Conservation (phyloP, 345 rosid species). For the Schrenkiella parvula region DNA sequence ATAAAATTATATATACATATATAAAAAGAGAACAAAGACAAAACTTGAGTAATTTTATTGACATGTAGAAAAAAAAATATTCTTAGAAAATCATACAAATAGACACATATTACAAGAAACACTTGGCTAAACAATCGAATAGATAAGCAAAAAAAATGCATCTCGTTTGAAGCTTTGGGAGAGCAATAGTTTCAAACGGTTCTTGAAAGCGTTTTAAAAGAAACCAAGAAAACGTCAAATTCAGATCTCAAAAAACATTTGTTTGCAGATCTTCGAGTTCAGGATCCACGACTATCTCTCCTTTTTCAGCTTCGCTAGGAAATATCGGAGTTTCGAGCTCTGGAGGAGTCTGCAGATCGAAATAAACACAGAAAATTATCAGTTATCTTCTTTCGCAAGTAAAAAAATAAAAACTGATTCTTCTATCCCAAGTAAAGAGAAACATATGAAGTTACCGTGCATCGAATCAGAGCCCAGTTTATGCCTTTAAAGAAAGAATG, state of each 20-base stretch:
- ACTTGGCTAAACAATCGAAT: neutral
- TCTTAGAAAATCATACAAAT: conserved; percentile 3
- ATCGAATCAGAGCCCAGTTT: conserved; percentile 89
- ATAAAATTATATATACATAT: too few species aligned
- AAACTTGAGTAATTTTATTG: conserved; percentile 16
- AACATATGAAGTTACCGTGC: conserved; percentile 50
- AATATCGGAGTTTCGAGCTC: conserved; percentile 65
- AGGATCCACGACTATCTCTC: conserved; percentile 50
- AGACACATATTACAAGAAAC: neutral
- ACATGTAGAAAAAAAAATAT: neutral
- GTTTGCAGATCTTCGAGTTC: conserved; percentile 62
- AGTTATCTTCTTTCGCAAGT: neutral
- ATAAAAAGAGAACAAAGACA: neutral
- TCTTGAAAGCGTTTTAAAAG: neutral
- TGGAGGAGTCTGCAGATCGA: conserved; percentile 60
- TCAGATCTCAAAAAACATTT: conserved; percentile 58
- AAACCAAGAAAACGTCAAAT: neutral
- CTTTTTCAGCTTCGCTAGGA: conserved; percentile 40
- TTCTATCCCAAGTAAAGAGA: conserved; percentile 10
- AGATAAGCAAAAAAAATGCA: neutral
- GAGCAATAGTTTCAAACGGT: conserved; percentile 1
- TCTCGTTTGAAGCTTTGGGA: neutral
- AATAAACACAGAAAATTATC: neutral
- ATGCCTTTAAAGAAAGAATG: conserved; percentile 77
- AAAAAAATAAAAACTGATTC: neutral